Base-by-base conservation (phyloP, 2,329 filamentous ascomycete species). In the Penicillium capsulatum region DNA sequence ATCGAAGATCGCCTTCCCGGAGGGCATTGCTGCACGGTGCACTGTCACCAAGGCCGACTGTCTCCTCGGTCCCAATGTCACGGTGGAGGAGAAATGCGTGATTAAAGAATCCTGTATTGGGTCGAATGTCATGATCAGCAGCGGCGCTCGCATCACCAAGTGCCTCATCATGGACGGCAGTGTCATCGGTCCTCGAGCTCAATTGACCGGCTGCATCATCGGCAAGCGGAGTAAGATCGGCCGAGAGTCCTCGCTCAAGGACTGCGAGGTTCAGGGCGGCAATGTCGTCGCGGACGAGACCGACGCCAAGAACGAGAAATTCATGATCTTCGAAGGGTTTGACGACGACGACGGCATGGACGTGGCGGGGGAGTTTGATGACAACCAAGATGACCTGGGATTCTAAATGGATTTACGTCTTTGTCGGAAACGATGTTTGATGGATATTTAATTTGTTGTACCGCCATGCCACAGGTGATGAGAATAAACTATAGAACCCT, bases 81-180 rank as follows among this genome's bases (percentile, higher is more conserved):
- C 82, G 1, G 81, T 97, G 0, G 86, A 91, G 58, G 86, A 91
- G 55, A 91, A 91, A 62, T 83, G 81, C 16, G 84, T 89, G n/a
- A 85, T 98, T 68, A 96, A 95, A 64, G 88, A 95, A 65, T 84
- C 76, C 26, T 87, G 96, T 19, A 80, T 98, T 28, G 92, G 92
- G 80, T 86, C 3, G 88, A 87, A 54, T 94, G 88, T 62, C 83
- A 86, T 55, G 19, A 91, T 98, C 49, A 81, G 83, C 47, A 81
- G 84, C 52, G 88, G 89, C n/a, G 88, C 85, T 19, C 86, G 90
- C 50, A 68, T 98, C 31, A 82, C 81, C n/a, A 79, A 90, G 49
- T 97, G 91, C 64, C 67, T 97, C 33, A 70, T 97, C 14, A 96
- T 97, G 88, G 91, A 97, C 45, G 87, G 87, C 3, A 90, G 86